These are phyloP conservation scores for Rubroboletus pulcherrimus DNA, from an alignment of 768 basidiomycete species.

Conservation along the genomic window DNA sequence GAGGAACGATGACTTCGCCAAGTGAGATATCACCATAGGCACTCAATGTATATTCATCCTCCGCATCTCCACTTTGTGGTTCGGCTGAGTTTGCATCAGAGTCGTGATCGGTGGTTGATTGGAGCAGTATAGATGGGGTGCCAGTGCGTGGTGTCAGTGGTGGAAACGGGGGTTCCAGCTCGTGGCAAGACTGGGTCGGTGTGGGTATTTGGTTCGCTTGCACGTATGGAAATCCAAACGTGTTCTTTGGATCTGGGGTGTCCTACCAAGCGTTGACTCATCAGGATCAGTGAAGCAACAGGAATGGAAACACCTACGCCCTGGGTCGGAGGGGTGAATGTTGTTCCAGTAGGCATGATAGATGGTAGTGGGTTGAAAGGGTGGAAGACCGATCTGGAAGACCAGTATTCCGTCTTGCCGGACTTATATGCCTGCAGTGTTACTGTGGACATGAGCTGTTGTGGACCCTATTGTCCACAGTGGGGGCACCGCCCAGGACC, in stretches of 20 bases:
- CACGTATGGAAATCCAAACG: neutral
- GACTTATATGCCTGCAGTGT: slow-evolving; percentile 11
- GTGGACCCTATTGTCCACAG: slow-evolving; percentile 17
- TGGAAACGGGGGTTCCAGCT: neutral
- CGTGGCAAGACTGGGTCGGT: neutral
- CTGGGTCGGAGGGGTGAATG: neutral
- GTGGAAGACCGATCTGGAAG: no score
- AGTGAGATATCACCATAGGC: slow-evolving; percentile 46
- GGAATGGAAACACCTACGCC: neutral
- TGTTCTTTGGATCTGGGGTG: neutral
- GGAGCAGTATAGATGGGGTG: neutral
- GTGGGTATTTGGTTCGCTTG: neutral
- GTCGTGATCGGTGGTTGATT: neutral
- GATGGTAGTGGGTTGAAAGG: neutral
- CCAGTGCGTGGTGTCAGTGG: neutral
- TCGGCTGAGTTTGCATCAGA: neutral
- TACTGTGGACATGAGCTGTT: slow-evolving; percentile 3
- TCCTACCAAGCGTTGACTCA: slow-evolving; percentile 3
- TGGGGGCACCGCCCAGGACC: neutral
- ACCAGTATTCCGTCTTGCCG: neutral
- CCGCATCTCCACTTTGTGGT: slow-evolving; percentile 4
- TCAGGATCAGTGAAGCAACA: neutral
- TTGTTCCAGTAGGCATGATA: slow-evolving; percentile 7
- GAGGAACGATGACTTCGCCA: slow-evolving; percentile 35
- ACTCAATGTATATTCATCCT: slow-evolving; percentile 39